Percentiles rank a stretch among this genome's conserved stretches.
These are phyloP conservation scores for Catharanthus roseus DNA, from an alignment of 257 asterid species.

Conservation along the genomic window DNA sequence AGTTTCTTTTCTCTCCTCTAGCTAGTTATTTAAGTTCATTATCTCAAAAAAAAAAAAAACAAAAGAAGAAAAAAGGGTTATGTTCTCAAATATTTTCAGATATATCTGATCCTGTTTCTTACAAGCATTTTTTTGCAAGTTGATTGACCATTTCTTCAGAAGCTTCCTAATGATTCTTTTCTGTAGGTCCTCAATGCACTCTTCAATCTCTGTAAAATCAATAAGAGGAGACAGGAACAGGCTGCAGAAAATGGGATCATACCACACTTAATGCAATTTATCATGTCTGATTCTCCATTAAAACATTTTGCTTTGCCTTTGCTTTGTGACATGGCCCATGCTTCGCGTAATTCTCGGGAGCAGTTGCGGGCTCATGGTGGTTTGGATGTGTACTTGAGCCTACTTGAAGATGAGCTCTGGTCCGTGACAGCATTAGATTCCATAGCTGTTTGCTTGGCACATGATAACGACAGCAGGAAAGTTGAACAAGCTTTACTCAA, in stretches of 20 bases:
- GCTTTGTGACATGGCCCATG: conserved; percentile 98
- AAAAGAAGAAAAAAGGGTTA: too few relatives aligned
- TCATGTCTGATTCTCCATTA: conserved; percentile 86
- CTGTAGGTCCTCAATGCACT: conserved; percentile 88
- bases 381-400: conserved; percentile 86
- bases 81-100: neutral
- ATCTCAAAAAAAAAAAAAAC: too few relatives aligned
- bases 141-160: conserved; percentile 1
- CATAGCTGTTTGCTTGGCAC: conserved; percentile 96
- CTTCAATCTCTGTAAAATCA: conserved; percentile 96
- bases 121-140: neutral
- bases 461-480: conserved; percentile 83
- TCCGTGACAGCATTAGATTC: conserved; percentile 97
- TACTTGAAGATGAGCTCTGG: conserved; percentile 91
- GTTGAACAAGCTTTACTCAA: conserved; percentile 88
- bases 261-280: conserved; percentile 91
- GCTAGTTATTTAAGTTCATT: neutral
- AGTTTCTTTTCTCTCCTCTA: neutral
- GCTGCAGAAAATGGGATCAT: conserved; percentile 98
- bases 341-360: conserved; percentile 95
- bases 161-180: conserved; percentile 25
- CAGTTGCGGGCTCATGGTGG: conserved; percentile 99
- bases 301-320: conserved; percentile 89
- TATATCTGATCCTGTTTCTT: neutral
- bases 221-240: conserved; percentile 97